Percentiles rank a stretch among this genome's conserved stretches.
Evolutionary conservation across 441 rosid genomes (phyloP).

Genomic region (Hypseocharis bilobata): DNA sequence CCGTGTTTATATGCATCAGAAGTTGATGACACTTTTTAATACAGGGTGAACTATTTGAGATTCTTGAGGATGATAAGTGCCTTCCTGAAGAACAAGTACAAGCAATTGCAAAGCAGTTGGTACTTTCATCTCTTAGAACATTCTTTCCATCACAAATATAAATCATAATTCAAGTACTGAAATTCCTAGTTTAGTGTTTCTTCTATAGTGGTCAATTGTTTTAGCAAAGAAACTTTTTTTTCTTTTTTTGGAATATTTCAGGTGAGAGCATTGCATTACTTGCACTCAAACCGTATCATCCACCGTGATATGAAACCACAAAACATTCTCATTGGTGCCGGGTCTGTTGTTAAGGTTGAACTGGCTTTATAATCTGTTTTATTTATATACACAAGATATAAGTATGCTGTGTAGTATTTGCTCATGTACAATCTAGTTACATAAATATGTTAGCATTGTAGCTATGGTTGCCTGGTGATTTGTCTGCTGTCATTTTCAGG

Average conservation of each 20-base stretch:
- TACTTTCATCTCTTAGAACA: slow-evolving; percentile 25
- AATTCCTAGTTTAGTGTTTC: not conserved
- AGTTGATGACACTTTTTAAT: slow-evolving; percentile 15
- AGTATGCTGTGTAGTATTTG: not conserved
- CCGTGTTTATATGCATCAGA: slow-evolving; percentile 7
- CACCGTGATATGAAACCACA: slow-evolving; percentile 99
- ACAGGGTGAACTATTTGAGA: slow-evolving; percentile 92
- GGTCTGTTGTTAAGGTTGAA: slow-evolving; percentile 81
- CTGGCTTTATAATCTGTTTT: not conserved
- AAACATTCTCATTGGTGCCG: slow-evolving; percentile 90
- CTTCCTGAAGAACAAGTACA: slow-evolving; percentile 97
- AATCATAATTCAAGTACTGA: not conserved
- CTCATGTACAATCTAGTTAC: not conserved
- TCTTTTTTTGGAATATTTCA: slow-evolving; percentile 22
- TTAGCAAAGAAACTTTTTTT: slow-evolving; percentile 5
- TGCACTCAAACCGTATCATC: slow-evolving; percentile 94
- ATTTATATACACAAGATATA: not conserved
- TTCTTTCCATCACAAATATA: not conserved
- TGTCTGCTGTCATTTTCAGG: not conserved
- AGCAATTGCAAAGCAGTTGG: slow-evolving; percentile 97
- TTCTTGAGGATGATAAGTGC: slow-evolving; percentile 91
- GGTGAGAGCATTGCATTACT: slow-evolving; percentile 88
- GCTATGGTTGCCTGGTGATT: not conserved
- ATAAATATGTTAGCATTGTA: not conserved
- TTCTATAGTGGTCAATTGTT: slow-evolving; percentile 1